Evolutionary conservation across 495 filamentous ascomycete species (phyloP), one percentile per base, ranked within the genome.

Genomic region (Penicillium parvum): DNA sequence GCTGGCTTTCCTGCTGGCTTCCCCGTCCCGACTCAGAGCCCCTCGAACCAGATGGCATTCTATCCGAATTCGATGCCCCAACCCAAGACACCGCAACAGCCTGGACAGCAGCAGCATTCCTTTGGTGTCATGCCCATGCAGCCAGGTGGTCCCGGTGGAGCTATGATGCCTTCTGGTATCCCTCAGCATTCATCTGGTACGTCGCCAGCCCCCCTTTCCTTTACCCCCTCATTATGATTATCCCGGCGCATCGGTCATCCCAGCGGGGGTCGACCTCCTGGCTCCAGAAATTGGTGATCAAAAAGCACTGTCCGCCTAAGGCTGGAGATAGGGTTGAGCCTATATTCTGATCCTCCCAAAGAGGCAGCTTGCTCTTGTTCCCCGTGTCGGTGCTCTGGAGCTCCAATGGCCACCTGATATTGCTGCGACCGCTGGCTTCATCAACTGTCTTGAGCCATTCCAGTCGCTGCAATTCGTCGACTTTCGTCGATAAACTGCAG

Each of bases 111-210:
- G 41, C 65, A 60, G 40, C 62, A 66, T 55, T 61, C 68, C 50
- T 71, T 68, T 52, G 63, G 61, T 41, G 52, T 61, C 32, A 62
- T 66, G 52, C 61, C 63, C 20, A 53, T 68, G 64, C 69, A 73
- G 54, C 57, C 61, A 36, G 60, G 57, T 34, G 60, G 53, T 43
- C 61, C 65, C 28, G 57, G 64, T 61, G 69, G 69, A 65, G 58
- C 61, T 49, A 66, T 71, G 61, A 70, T 73, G 58, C 62, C 68
- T 14, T 46, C 62, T 30, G 60, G 61, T 35, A 69, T 66, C 40
- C 57, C 66, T 46, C 65, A 67, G 53, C 58, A 62, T 32, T 64
- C 63, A 18, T 50, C 64, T 38, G 67, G 67, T 71, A 65, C 50
- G 67, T 63, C 50, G 15, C 33, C 38, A 45, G 51, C 9, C 30